Conservation (phyloP, 352 stramenopile genomes). For the Phytophthora vignae region DNA sequence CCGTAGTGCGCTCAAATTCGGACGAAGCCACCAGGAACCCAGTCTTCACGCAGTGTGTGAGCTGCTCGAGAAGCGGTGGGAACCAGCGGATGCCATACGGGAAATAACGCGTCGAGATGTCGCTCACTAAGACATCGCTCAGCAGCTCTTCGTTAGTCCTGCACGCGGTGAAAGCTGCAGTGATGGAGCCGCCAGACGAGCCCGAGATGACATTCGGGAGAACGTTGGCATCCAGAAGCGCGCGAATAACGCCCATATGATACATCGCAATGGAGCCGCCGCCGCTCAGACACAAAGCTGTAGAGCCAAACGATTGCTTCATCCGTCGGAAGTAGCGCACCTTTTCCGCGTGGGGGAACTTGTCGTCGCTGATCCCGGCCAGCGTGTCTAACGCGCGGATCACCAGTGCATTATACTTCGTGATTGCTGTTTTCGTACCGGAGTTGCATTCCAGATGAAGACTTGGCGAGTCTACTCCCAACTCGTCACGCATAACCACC, state of each 20-base stretch:
- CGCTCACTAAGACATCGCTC: slow-evolving; percentile 52
- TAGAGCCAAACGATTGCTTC: slow-evolving; percentile 89
- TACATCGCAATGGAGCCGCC: slow-evolving; percentile 95
- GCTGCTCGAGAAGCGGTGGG: slow-evolving; percentile 84
- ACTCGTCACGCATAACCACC: slow-evolving; percentile 71
- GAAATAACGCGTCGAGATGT: slow-evolving; percentile 71
- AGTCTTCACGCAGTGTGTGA: slow-evolving; percentile 88
- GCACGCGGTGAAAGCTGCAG: slow-evolving; percentile 86
- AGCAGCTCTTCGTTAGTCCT: slow-evolving; percentile 87
- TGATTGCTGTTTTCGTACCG: slow-evolving; percentile 70
- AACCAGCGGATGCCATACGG: slow-evolving; percentile 78
- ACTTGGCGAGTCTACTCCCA: slow-evolving; percentile 59
- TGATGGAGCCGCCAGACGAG: slow-evolving; percentile 93
- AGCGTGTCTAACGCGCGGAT: slow-evolving; percentile 58
- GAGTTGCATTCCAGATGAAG: slow-evolving; percentile 67
- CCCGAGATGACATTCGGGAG: slow-evolving; percentile 94
- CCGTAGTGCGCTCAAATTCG: slow-evolving; percentile 83
- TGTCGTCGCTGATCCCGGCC: slow-evolving; percentile 26
- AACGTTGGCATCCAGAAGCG: slow-evolving; percentile 86
- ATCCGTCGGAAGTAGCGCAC: slow-evolving; percentile 60
- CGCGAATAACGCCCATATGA: slow-evolving; percentile 93
- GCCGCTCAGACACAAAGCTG: slow-evolving; percentile 92
- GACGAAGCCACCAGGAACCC: slow-evolving; percentile 90
- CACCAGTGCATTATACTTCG: slow-evolving; percentile 57
- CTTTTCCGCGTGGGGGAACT: slow-evolving; percentile 58